Evolutionary conservation across 2,329 filamentous ascomycete species (phyloP).

Genomic region (Calonectria pseudoreteaudii): DNA sequence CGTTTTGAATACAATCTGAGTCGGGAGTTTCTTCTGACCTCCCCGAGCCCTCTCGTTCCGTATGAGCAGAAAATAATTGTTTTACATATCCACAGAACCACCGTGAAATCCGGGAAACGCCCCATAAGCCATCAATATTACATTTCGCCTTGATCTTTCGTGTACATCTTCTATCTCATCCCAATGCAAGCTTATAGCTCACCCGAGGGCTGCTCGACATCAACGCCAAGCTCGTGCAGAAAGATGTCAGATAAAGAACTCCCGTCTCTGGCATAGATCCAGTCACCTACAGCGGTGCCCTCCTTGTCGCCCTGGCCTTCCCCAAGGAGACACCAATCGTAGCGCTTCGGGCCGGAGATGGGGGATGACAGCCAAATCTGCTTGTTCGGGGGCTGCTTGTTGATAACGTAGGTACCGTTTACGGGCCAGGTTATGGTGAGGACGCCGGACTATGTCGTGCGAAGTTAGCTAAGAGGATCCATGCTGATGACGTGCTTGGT

Average conservation of each 20-base stretch:
- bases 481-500: not conserved
- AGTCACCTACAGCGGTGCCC: constrained; percentile 78
- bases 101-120: constrained; percentile 27
- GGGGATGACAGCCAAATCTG: constrained; percentile 97
- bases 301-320: constrained; percentile 82
- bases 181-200: constrained; percentile 36
- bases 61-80: constrained; percentile 31
- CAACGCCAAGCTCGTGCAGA: constrained; percentile 79
- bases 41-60: constrained; percentile 1
- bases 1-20: constrained; percentile 33
- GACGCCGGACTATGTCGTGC: constrained; percentile 78
- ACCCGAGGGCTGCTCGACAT: constrained; percentile 55
- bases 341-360: constrained; percentile 90
- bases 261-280: constrained; percentile 92
- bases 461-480: constrained; percentile 26
- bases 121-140: constrained; percentile 14
- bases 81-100: constrained; percentile 30
- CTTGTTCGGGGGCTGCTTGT: constrained; percentile 98
- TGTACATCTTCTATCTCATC: not conserved
- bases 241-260: constrained; percentile 79
- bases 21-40: constrained; percentile 13
- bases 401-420: constrained; percentile 89
- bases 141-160: not conserved
- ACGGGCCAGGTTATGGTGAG: constrained; percentile 78
- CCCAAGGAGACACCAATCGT: constrained; percentile 84